Evolutionary conservation across 2,329 filamentous ascomycete genomes (phyloP), one percentile per base, ranked within the genome.

Genomic region (Sporothrix phasma): DNA sequence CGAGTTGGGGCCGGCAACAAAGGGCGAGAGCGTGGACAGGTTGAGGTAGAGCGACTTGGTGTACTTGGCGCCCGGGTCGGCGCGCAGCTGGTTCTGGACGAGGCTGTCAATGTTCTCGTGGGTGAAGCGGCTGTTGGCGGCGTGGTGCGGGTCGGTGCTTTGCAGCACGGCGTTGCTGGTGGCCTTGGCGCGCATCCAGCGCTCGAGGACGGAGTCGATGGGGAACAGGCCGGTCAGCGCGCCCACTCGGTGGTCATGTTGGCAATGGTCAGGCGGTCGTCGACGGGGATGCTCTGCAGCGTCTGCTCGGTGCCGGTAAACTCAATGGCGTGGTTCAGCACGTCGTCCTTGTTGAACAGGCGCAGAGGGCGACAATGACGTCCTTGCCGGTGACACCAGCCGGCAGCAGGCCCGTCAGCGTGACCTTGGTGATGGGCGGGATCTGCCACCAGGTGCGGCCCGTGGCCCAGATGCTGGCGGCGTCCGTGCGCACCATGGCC

Each of bases 361-460:
- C 90, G 69, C 90, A 95, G 0, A 97, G 81, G 0, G 91, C 90
- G 29, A 97, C 84, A 68, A 97, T 97, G 13, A 96, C 89, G 74
- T 97, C 94, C 75, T 99, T 97, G 34, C 92, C 93, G 0, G 88
- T 91, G 0, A 96, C 92, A 11, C 92, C 92, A 1, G 79, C 77
- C 0, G 90, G 92, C 6, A 96, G 77, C 0, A 84, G 75, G 6
- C 92, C 92, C 0, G 82, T 89, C 11, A 97, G 80, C 0, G 84
- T 92, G 26, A 97, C 84, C 75, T 88, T 88, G 0, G 89, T 90
- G 31, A 96, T 84, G n/a, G 66, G 66, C 0, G 93, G 93, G 26
- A 94, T 83, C 76, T 95, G 89, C 85, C 86, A 96, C 92, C 92
- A 97, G 0, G 88, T 96, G 68, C 81, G 79, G 3, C 86, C 85